These are phyloP conservation scores for Hypoxylon crocopeplum DNA, from an alignment of 495 filamentous ascomycete genomes.

Conservation along the genomic window DNA sequence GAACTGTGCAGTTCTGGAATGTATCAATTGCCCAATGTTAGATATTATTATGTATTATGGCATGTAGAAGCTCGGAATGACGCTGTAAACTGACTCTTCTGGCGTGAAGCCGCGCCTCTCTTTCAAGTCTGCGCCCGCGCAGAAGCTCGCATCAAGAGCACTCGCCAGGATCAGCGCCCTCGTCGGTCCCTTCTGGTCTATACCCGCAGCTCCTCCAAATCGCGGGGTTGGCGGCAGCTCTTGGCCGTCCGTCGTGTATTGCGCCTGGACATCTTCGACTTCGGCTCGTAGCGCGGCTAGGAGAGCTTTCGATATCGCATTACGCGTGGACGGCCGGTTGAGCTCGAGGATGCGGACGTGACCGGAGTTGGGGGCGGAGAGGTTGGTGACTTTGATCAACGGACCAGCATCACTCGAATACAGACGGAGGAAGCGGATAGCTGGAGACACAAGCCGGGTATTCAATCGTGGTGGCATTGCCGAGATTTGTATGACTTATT, in stretches of 20 bases:
- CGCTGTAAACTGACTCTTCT: slow-evolving; percentile 62
- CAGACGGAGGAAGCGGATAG: slow-evolving; percentile 31
- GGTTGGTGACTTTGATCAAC: slow-evolving; percentile 70
- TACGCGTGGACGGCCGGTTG: slow-evolving; percentile 82
- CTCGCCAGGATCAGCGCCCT: slow-evolving; percentile 80
- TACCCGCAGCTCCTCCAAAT: slow-evolving; percentile 50
- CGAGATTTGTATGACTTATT: too few relatives aligned
- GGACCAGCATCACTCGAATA: slow-evolving; percentile 52
- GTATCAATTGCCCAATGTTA: not conserved
- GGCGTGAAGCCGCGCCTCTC: slow-evolving; percentile 77
- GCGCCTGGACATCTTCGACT: slow-evolving; percentile 69
- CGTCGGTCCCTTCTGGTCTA: slow-evolving; percentile 61
- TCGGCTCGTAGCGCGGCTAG: slow-evolving; percentile 73
- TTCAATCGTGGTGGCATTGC: slow-evolving; percentile 34
- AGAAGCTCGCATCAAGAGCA: slow-evolving; percentile 81
- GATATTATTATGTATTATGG: too few relatives aligned
- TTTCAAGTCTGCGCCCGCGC: slow-evolving; percentile 93
- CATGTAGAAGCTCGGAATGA: not conserved
- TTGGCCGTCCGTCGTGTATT: slow-evolving; percentile 62
- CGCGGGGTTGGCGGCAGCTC: slow-evolving; percentile 45
- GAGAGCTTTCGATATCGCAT: slow-evolving; percentile 84
- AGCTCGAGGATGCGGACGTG: slow-evolving; percentile 88
- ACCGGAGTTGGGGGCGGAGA: slow-evolving; percentile 81
- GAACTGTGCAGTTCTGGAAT: slow-evolving; percentile 72
- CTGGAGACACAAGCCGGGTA: slow-evolving; percentile 19